Conservation (phyloP, 2,329 filamentous ascomycete genomes). For the Stachybotrys elegans region DNA sequence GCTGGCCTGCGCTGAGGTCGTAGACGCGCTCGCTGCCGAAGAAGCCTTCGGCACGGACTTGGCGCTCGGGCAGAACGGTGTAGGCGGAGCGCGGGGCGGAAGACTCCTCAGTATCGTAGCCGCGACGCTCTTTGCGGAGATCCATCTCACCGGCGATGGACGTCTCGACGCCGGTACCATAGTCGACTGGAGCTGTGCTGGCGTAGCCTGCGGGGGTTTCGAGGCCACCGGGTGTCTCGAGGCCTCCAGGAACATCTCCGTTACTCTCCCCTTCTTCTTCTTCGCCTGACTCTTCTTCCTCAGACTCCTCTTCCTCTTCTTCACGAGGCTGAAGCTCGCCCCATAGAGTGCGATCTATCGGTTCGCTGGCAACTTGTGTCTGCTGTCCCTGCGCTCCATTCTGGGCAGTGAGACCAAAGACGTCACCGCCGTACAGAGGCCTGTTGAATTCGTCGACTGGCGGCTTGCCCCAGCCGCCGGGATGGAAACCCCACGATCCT, state of each 20-base stretch:
- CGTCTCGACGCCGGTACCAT: conserved; percentile 63
- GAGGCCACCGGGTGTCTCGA: conserved; percentile 70
- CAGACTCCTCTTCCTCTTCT: conserved; percentile 65
- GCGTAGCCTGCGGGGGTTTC: conserved; percentile 78
- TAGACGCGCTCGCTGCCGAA: conserved; percentile 94
- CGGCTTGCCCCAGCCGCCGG: conserved; percentile 93
- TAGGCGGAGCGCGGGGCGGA: conserved; percentile 75
- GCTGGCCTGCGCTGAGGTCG: conserved; percentile 58
- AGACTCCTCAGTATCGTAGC: conserved; percentile 81
- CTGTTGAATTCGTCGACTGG: conserved; percentile 90
- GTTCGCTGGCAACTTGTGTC: conserved; percentile 54
- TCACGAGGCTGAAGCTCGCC: conserved; percentile 81
- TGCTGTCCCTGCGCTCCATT: conserved; percentile 30
- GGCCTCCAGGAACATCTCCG: conserved; percentile 58
- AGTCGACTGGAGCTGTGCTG: conserved; percentile 77
- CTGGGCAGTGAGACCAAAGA: conserved; percentile 68
- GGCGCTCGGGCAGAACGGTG: conserved; percentile 83
- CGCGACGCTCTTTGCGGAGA: conserved; percentile 75
- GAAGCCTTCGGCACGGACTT: conserved; percentile 83
- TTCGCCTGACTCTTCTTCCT: conserved; percentile 70
- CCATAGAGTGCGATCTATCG: conserved; percentile 84
- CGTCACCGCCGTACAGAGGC: conserved; percentile 88
- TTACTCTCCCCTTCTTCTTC: conserved; percentile 60
- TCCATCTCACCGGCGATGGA: conserved; percentile 84
- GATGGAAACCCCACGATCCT: conserved; percentile 90